These are phyloP conservation scores for Sphaceloma murrayae DNA, from an alignment of 2,329 filamentous ascomycete genomes.

Conservation along the genomic window DNA sequence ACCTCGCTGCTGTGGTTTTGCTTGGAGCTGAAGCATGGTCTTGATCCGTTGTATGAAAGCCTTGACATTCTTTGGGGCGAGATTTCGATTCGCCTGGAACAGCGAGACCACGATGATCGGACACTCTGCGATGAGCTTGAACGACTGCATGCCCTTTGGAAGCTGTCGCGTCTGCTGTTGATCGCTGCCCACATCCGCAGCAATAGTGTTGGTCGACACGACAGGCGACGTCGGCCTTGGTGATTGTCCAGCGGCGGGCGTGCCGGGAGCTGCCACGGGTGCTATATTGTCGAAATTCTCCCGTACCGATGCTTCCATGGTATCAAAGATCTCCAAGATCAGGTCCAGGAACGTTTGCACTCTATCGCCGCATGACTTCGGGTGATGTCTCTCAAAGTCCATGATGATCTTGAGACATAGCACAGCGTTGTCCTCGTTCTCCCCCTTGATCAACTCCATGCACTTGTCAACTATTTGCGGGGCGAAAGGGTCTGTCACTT, in stretches of 20 bases:
- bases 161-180: constrained; percentile 73
- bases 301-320: constrained; percentile 87
- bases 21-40: constrained; percentile 75
- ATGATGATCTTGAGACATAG: constrained; percentile 97
- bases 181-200: constrained; percentile 67
- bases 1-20: constrained; percentile 84
- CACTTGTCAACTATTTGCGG: constrained; percentile 81
- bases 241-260: constrained; percentile 63
- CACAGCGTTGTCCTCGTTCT: constrained; percentile 99
- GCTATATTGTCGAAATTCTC: constrained; percentile 74
- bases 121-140: constrained; percentile 95
- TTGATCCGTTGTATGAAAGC: constrained; percentile 92
- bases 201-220: constrained; percentile 51
- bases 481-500: constrained; percentile 80
- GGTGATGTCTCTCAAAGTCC: constrained; percentile 89
- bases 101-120: constrained; percentile 98
- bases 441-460: constrained; percentile 75
- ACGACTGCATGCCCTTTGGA: constrained; percentile 92
- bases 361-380: constrained; percentile 62
- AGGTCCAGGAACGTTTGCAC: constrained; percentile 84
- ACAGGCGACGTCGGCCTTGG: constrained; percentile 85
- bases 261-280: constrained; percentile 56
- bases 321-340: constrained; percentile 91
- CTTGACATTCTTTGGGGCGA: constrained; percentile 76
- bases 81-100: constrained; percentile 80